Base-by-base conservation (phyloP, 257 asterid genomes). In the Jacaranda mimosifolia region DNA sequence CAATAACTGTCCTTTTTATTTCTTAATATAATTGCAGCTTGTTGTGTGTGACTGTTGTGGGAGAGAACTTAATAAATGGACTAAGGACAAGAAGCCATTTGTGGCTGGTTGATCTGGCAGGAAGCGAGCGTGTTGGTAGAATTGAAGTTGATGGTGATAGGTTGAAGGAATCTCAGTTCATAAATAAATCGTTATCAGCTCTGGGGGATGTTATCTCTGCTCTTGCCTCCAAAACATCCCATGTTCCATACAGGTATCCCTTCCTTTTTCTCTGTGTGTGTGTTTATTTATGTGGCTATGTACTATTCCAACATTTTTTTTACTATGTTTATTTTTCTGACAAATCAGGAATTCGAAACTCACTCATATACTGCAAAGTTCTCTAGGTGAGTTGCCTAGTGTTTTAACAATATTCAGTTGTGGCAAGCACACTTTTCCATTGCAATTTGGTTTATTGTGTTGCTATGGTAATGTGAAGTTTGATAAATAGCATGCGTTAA, bases 71-170 rank as follows among this genome's bases (percentile, higher is more conserved):
- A 82, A 52, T 90, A 39, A 96, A 89, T 45, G 97, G 96, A 62
- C 97, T 88, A 72, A 93, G 88, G 85, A 89, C 97, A 35, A 96
- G 86, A 89, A 96, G 97, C 89, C 91, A 89, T 82, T 87, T 96
- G 83, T 96, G 99, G 99, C 84, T 96, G 83, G 98, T 96, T 68
- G 99, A 96, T 83, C 83, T 96, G 81, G 99, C 99, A 36, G 99
- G 99, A 75, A 93, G 99, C 83, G 99, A 96, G 83, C 93, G 98
- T 12, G 91, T 93, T 55, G 94, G 99, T 69, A 88, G 86, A 85
- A 92, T 86, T 75, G 98, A 91, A 84, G 98, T 90, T 74, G 98
- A 93, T 86, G 99, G 99, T 63, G 98, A 96, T 49, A 85, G 99
- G 68, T 67, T 93, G 87, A 93, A 91, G 85, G 99, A 96, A 80